Base-by-base conservation (phyloP, 345 rosid genomes). In the Gossypium australe region DNA sequence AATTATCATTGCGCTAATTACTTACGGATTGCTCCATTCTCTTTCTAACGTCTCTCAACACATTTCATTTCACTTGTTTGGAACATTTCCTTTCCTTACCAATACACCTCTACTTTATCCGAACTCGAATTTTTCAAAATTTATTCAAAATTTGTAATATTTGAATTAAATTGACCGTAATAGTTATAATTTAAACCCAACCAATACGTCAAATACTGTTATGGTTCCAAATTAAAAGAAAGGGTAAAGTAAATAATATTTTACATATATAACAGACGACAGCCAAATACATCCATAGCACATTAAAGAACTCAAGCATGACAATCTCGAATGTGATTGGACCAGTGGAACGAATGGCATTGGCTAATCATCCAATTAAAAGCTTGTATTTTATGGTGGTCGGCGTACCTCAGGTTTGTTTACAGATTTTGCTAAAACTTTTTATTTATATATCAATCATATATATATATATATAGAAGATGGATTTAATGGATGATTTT, bases 251-350 rank as follows among this genome's bases (percentile, higher is more conserved):
- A 0, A 45, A n/a, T 58, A 17, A 29, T 8, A 14, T 29, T 62
- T 29, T 4, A 12, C 7, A 34, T 34, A 8, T 53, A 61, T 73
- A 9, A 75, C 74, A 86, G 85, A 78, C 65, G 51, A 73, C 82
- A 3, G 82, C 88, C 0, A 82, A 29, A 34, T 79, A 83, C 75
- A 74, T 86, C 47, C 76, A 76, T 14, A 70, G 64, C 60, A 83
- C 89, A 22, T n/a, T 83, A n/a, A 80, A 60, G 67, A 88, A 83
- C 48, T 73, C 86, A 17, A 88, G 89, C 88, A 81, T 86, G 87
- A 52, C 80, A 10, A 72, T 88, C 25, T 76, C 92, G 70, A 86
- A 88, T 52, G 4, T 88, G 44, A 79, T 83, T 12, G 88, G 92
- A 11, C 89, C 89, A 0, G 18, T 75, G 41, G 88, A 86, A 56